These are phyloP conservation scores for Trypanosomatidae sp. DNA, from an alignment of 208 protist species.

Conservation along the genomic window DNA sequence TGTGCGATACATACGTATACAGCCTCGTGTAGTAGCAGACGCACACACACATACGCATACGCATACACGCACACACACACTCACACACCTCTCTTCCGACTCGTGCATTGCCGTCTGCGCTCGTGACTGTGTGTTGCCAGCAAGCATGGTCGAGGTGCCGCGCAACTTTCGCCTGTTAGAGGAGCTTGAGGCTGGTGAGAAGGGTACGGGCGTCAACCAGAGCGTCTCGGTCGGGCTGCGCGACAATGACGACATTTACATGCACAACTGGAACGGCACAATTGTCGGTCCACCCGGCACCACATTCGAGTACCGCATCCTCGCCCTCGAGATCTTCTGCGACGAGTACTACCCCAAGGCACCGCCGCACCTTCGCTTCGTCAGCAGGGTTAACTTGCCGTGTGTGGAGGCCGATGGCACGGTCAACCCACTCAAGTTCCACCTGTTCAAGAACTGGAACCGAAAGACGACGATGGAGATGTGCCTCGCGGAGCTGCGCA, in stretches of 20 bases:
- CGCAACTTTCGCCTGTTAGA: conserved; percentile 86
- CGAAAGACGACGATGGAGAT: conserved; percentile 72
- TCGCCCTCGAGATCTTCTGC: conserved; percentile 79
- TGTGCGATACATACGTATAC: too few relatives aligned
- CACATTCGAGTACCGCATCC: conserved; percentile 85
- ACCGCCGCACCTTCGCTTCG: conserved; percentile 72
- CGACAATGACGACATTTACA: conserved; percentile 81
- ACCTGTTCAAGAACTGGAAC: conserved; percentile 74
- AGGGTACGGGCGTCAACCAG: conserved; percentile 75
- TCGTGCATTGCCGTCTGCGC: not conserved
- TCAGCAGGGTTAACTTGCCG: conserved; percentile 76
- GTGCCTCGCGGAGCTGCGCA: conserved; percentile 74
- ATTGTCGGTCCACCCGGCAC: conserved; percentile 81
- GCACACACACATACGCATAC: not conserved
- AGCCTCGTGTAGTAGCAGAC: too few relatives aligned
- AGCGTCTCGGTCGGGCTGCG: conserved; percentile 83
- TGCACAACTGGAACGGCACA: conserved; percentile 87
- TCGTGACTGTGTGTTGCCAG: not conserved
- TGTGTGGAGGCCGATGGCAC: conserved; percentile 71
- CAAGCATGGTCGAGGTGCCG: conserved; percentile 79
- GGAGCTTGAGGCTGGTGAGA: conserved; percentile 87
- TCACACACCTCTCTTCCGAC: not conserved
- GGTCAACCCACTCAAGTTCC: conserved; percentile 54
- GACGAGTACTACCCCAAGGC: conserved; percentile 83
- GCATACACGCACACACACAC: not conserved